Evolutionary conservation across 768 basidiomycete genomes (phyloP), one percentile per base, ranked within the genome.

Genomic region (Pleurotus salmoneostramineus): DNA sequence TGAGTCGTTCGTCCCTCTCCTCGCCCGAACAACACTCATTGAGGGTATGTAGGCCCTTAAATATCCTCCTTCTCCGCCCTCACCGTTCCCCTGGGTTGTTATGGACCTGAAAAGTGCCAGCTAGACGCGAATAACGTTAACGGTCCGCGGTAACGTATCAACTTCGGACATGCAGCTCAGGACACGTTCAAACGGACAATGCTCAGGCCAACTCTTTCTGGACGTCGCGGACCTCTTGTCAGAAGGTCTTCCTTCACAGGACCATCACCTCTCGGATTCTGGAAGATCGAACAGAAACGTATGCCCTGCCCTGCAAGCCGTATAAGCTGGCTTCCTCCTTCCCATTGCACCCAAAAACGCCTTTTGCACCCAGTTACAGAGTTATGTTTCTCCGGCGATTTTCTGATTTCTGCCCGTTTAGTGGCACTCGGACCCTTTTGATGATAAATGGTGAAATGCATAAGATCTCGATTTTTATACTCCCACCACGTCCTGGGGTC

Each of bases 331-430:
- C 21, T 27, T 27, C 21, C 21, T 27, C 21, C 21, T 27, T 27
- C 21, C 21, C 21, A 27, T 27, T 27, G 21, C 21, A 27, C 21
- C 21, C 21, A 27, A 27, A 27, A 27, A 27, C 21, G 21, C 21
- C n/a, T 40, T 40, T n/a, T n/a, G 8, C 37, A n/a, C 37, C 37
- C 37, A 40, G 8, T 40, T 14, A n/a, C 36, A 34, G 34, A 15
- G 34, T 35, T 51, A 51, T 3, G 50, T 51, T 51, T 51, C 50
- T 51, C 50, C 50, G 14, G 50, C 50, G 50, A 51, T 37, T 37
- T 51, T 51, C 50, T 51, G 50, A 51, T 51, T 17, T 11, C 15
- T 27, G 21, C n/a, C 14, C 31, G 27, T 51, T 34, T 8, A 10
- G 6, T 31, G 37, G 14, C 48, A 14, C 8, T 35, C 50, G 50